phyloP scores from a whole-genome alignment of 768 basidiomycete genomes.

The Dentipellis sp. region DNA sequence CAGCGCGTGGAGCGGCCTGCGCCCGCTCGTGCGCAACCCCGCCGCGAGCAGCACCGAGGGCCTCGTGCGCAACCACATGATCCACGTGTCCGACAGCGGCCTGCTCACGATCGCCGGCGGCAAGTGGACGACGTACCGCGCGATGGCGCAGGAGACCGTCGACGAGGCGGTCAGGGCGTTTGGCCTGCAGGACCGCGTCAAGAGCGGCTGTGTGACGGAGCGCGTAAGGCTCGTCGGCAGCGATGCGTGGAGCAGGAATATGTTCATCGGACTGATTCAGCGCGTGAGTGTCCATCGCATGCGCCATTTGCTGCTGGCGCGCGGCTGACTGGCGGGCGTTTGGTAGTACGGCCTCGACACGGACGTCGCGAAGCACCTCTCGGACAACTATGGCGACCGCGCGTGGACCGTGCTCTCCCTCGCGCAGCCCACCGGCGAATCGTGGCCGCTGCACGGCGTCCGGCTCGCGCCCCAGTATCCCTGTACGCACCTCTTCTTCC shows the following conservation, averaged over 20 bases:
- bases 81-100: conserved; percentile 71
- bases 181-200: conserved; percentile 44
- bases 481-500: conserved; percentile 35
- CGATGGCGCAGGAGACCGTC: conserved; percentile 94
- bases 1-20: conserved; percentile 88
- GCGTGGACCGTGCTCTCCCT: conserved; percentile 91
- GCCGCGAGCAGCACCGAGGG: conserved; percentile 69
- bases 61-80: conserved; percentile 89
- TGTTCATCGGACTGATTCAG: conserved; percentile 96
- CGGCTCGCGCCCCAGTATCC: conserved; percentile 67
- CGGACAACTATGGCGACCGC: conserved; percentile 92
- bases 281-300: conserved; percentile 43
- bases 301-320: background rate
- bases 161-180: conserved; percentile 80
- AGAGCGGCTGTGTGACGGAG: conserved; percentile 68
- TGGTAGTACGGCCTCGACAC: conserved; percentile 78
- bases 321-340: background rate
- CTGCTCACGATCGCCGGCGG: conserved; percentile 93
- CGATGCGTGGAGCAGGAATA: conserved; percentile 90
- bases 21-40: conserved; percentile 85
- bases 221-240: conserved; percentile 79
- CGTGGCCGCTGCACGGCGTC: conserved; percentile 83
- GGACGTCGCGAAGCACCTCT: conserved; percentile 87
- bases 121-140: conserved; percentile 97
- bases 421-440: conserved; percentile 63